phyloP scores from a whole-genome alignment of 169 alveolate species.

The Toxoplasma gondii region DNA sequence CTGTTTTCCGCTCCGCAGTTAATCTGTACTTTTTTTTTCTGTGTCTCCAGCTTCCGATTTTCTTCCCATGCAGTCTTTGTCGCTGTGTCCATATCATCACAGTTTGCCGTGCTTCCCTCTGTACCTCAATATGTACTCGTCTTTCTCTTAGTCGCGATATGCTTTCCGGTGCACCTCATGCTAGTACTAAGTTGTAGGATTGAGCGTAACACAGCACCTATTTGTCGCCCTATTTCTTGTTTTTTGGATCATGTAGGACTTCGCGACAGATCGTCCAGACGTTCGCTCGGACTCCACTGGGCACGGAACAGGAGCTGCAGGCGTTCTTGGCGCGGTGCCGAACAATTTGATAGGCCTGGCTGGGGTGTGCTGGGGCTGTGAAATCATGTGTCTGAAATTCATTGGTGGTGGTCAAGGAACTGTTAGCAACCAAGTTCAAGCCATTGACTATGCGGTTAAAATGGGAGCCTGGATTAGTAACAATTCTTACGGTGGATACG shows the following conservation, averaged over 20 bases:
- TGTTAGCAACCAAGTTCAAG: slow-evolving; percentile 75
- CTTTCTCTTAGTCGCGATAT: too few species aligned
- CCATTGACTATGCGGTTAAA: slow-evolving; percentile 75
- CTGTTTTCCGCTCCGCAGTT: too few species aligned
- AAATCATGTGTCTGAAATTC: slow-evolving; percentile 77
- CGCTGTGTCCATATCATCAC: too few species aligned
- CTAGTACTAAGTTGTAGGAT: too few species aligned
- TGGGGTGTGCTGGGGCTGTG: slow-evolving; percentile 77
- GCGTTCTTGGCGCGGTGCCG: slow-evolving; percentile 75
- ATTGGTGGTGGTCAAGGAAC: slow-evolving; percentile 75
- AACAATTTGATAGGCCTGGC: slow-evolving; percentile 71
- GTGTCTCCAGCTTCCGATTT: too few species aligned
- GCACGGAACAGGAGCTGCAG: slow-evolving; percentile 79
- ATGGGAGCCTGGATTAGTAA: slow-evolving; percentile 78
- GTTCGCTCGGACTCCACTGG: slow-evolving; percentile 73
- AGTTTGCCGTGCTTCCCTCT: too few species aligned
- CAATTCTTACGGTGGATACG: slow-evolving; percentile 76
- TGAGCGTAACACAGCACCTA: too few species aligned
- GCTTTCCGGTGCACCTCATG: too few species aligned
- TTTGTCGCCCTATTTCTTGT: too few species aligned
- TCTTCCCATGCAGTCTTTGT: too few species aligned
- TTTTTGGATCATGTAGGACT: slow-evolving; percentile 17
- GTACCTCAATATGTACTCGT: too few species aligned
- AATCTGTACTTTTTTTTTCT: too few species aligned
- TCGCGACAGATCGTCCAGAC: slow-evolving; percentile 64